Conservation (phyloP, 306 rosid genomes). For the Crataegus laevigata region DNA sequence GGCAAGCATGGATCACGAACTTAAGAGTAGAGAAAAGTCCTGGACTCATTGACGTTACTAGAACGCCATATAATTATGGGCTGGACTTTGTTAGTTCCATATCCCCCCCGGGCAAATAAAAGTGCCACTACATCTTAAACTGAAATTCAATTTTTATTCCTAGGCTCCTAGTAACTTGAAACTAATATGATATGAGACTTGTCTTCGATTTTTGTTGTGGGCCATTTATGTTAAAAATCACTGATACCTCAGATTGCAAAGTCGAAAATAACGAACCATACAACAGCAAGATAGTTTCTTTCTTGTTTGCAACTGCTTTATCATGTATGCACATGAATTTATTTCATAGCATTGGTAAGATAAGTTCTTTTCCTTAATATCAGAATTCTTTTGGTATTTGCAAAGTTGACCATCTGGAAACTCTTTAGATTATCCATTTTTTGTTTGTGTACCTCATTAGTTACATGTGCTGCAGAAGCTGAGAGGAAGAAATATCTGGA, state of each 20-base stretch:
- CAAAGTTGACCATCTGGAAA: neutral
- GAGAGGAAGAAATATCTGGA: slow-evolving; percentile 71
- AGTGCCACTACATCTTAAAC: neutral
- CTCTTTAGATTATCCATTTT: neutral
- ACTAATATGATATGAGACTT: neutral
- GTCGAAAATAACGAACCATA: neutral
- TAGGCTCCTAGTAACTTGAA: neutral
- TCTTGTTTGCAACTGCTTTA: neutral
- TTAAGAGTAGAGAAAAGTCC: neutral
- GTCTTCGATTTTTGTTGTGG: neutral
- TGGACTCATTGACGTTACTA: neutral
- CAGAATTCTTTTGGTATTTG: neutral
- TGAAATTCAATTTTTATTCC: neutral
- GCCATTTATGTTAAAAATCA: neutral
- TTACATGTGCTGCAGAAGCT: slow-evolving; percentile 37
- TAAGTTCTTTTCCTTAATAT: neutral
- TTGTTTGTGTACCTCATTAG: slow-evolving; percentile 6
- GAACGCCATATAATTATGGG: neutral
- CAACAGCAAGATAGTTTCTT: neutral
- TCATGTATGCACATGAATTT: no score
- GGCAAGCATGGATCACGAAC: neutral
- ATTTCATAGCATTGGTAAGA: neutral
- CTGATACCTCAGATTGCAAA: neutral
- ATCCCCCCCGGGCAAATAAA: neutral
- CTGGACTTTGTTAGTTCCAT: neutral